Base-by-base conservation (phyloP, 345 rosid genomes). In the Arabis hirsuta region DNA sequence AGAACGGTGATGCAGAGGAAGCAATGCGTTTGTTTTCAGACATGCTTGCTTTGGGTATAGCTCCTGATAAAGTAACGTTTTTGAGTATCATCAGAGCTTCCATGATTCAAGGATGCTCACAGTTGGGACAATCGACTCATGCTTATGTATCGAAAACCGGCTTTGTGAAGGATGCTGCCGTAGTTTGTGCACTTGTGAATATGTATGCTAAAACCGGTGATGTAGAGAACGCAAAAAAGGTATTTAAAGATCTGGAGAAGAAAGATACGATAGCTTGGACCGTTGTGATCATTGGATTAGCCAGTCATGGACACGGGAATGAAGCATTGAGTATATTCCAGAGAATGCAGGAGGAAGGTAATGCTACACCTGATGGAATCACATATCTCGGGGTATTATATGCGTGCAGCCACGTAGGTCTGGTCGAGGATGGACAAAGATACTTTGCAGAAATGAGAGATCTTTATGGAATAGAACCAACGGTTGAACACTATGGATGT, bases 251-350 rank as follows among this genome's bases (percentile, higher is more conserved):
- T 32, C 52, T 80, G 11, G 65, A 75, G 42, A 70, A 31, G 53
- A 84, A 75, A 72, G 86, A 78, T 79, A 60, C 77, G 12, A 70
- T 82, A 54, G 79, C 88, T 39, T 86, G 86, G 90, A 82, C 88
- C 0, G 74, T 74, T 45, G 70, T 80, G 76, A 78, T 85, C 71
- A 81, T 79, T 0, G 85, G 83, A 11, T 78, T 85, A 65, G 89
- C 89, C n/a, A 84, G 76, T 76, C 84, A 84, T 12, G 89, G 88
- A 7, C 80, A 75, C 24, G 86, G 86, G 13, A 67, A 81, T 2
- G 87, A 86, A 76, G 84, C 83, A 6, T 69, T 82, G 50, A 54
- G 56, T 54, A 39, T 80, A 10, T 86, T 84, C 76, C 57, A 74
- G 53, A 67, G 71, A 48, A 83, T 85, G 89, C 57, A 46, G 65